Evolutionary conservation across 116 monocot genomes (phyloP), one percentile per base, ranked within the genome.

Genomic region (Trichopus zeylanicus): DNA sequence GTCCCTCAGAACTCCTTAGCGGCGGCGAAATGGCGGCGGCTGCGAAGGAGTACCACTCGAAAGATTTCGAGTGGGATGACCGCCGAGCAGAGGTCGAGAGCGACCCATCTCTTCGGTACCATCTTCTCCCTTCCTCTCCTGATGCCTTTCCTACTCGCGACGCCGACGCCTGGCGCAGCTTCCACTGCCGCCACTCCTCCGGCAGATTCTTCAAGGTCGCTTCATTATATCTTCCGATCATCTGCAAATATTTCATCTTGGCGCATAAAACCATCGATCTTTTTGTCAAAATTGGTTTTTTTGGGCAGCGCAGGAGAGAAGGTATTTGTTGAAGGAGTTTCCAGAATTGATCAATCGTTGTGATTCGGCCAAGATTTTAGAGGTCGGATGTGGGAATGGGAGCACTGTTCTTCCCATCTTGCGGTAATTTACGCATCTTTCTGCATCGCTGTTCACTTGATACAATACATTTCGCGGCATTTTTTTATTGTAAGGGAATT

Each of bases 341-440:
- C 87, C 97, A 18, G 87, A 97, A 51, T 46, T 97, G 46, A 26
- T 27, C 26, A 46, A 3, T 35, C 67, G 51, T 26, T 64, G 31
- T 46, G 62, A 53, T 48, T 62, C 55, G 21, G 51, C 42, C 35
- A 77, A 75, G 65, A 73, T 87, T 70, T 70, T 97, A 32, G 97
- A 97, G 67, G 84, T 97, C 26, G 97, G 97, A 18, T 97, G 97
- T 67, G 97, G 97, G 48, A 91, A 90, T 71, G 97, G 97, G 32
- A 90, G 91, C 74, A 90, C 97, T 24, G 79, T 62, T 65, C 78
- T 97, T 74, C 91, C 97, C 29, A 77, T 97, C 32, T 65, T 91
- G 55, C 84, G 91, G 97, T 97, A 67, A 66, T 31, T 9, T 31
- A 22, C 22, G 48, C 27, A 19, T 48, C 22, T 19, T 31, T 48